Conservation (phyloP, 1,284 basidiomycete species). For the Pisolithus thermaeus region DNA sequence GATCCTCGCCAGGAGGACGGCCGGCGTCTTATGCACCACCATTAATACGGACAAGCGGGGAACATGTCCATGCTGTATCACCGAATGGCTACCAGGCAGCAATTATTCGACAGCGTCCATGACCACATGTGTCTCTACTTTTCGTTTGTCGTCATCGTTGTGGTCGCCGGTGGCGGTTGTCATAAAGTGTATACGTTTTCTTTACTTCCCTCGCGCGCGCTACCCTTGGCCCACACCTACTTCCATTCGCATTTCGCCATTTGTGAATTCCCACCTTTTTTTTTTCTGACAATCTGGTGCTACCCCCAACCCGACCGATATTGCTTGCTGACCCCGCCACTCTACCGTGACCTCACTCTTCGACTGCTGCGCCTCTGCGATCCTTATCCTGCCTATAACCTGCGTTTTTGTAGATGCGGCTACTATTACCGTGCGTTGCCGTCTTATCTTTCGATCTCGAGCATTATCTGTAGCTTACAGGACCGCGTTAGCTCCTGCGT, state of each 20-base stretch:
- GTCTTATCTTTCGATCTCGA: conserved; percentile 26
- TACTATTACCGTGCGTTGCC: not conserved
- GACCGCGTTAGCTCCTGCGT: conserved; percentile 8
- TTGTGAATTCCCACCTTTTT: not conserved
- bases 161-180: not conserved
- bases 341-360: not conserved
- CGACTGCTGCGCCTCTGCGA: not conserved
- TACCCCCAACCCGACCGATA: not conserved
- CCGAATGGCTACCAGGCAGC: conserved; percentile 44
- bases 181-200: not conserved
- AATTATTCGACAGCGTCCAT: conserved; percentile 49
- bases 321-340: not conserved
- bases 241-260: too few species aligned
- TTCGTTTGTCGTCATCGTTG: not conserved
- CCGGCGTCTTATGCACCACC: conserved; percentile 53
- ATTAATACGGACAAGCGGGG: conserved; percentile 43
- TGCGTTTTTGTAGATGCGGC: conserved; percentile 15
- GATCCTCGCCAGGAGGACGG: conserved; percentile 42
- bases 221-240: not conserved
- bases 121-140: conserved; percentile 7
- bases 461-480: conserved; percentile 38
- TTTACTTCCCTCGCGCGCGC: conserved; percentile 4
- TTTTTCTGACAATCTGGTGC: conserved; percentile 20
- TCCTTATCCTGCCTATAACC: conserved; percentile 20
- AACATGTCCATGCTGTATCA: conserved; percentile 36